Base-by-base conservation (phyloP, 371 early-diverging fungal species). In the Dentiscutata heterogama region DNA sequence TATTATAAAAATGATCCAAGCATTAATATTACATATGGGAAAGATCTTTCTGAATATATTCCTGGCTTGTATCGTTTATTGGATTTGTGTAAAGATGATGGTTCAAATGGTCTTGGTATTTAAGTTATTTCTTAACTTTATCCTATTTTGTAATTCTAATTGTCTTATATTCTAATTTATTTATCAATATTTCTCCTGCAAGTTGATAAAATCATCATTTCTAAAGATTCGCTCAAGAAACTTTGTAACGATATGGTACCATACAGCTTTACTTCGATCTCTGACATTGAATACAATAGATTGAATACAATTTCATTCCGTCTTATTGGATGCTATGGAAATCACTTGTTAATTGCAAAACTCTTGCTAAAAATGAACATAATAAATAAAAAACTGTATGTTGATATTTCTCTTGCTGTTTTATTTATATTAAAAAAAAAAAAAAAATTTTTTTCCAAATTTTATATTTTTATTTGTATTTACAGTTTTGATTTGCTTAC, bases 321-420 rank as follows among this genome's bases (percentile, higher is more conserved):
- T 4, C 68, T 79, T 67, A 31, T 79, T 67, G 79, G 79, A 14
- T 64, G 65, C 27, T 79, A 79, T 68, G 79, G 79, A 22, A 60
- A 63, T 35, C n/a, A 68, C 25, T 39, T 25, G 31, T 50, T 79
- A 22, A 79, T 79, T 39, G 53, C 68, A 8, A 67, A 31, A 51
- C 60, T 64, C 10, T 20, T 79, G 20, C 29, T 67, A 53, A 64
- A 50, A 14, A 64, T 67, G 29, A 53, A n/a, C n/a, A 68, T 79
- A 18, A 79, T 79, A 10, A 25, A 65, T 31, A 20, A 67, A 54
- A 16, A 20, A 35, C 25, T 50, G 79, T 79, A 31, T n/a, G 79
- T 46, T 6, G 7, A 5, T 31, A 7, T 8, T 51, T 22, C 18
- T 46, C 20, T 51, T 50, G 6, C 10, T 46, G 46, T 46, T 46